Evolutionary conservation across 768 basidiomycete species (phyloP).

Genomic region (Tephrocybe sp.): DNA sequence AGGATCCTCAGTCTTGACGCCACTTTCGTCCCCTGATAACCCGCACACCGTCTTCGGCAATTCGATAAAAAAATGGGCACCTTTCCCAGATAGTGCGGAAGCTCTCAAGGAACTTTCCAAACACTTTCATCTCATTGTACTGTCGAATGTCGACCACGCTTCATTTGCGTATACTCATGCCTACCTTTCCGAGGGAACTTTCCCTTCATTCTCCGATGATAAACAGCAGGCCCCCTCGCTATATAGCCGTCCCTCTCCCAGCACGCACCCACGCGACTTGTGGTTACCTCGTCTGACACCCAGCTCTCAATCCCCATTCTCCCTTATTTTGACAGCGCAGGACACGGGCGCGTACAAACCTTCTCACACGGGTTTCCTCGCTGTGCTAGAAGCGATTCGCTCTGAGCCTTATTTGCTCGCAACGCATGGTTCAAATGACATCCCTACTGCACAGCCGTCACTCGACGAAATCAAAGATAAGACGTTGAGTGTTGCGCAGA

Average conservation of each 20-base stretch:
- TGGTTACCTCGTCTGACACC: slow-evolving; percentile 46
- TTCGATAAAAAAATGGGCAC: slow-evolving; percentile 61
- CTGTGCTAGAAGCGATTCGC: slow-evolving; percentile 44
- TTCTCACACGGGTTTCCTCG: slow-evolving; percentile 51
- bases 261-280: slow-evolving; percentile 31
- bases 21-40: slow-evolving; percentile 18
- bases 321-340: slow-evolving; percentile 68
- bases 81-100: slow-evolving; percentile 64
- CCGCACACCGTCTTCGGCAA: slow-evolving; percentile 53
- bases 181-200: slow-evolving; percentile 45
- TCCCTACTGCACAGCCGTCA: slow-evolving; percentile 15
- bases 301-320: slow-evolving; percentile 57
- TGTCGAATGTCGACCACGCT: slow-evolving; percentile 72
- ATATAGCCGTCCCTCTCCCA: slow-evolving; percentile 31
- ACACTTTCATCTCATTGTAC: slow-evolving; percentile 68
- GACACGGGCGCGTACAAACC: slow-evolving; percentile 78
- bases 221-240: slow-evolving; percentile 17
- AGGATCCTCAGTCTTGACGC: slow-evolving; percentile 17
- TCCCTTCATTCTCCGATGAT: slow-evolving; percentile 12
- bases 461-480: slow-evolving; percentile 38
- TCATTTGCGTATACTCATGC: slow-evolving; percentile 64
- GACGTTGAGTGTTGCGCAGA: slow-evolving; percentile 69
- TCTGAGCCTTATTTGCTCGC: slow-evolving; percentile 38
- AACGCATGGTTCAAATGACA: slow-evolving; percentile 20
- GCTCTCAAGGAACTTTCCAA: slow-evolving; percentile 61